Percentiles rank a stretch among this genome's conserved stretches.
Evolutionary conservation across 1,284 basidiomycete genomes (phyloP).

Genomic region (Laetiporus sulphureus): DNA sequence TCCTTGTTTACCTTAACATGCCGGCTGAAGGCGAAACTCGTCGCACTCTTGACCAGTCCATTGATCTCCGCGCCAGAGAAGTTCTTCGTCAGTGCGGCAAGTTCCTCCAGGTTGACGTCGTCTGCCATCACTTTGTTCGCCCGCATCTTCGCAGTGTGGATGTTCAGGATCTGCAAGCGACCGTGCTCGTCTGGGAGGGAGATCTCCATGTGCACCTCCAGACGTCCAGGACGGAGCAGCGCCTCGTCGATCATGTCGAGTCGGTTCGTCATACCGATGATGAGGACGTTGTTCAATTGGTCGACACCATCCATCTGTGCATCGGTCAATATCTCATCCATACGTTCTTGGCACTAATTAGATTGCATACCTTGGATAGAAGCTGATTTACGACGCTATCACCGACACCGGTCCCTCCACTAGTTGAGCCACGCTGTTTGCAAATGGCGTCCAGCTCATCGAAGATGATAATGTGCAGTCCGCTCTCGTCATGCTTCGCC

Average conservation of each 20-base stretch:
- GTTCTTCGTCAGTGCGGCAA: constrained; percentile 90
- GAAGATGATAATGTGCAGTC: constrained; percentile 98
- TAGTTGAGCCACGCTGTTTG: constrained; percentile 93
- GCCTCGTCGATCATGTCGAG: constrained; percentile 99
- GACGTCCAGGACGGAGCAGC: constrained; percentile 92
- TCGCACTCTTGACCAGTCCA: constrained; percentile 96
- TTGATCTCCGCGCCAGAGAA: constrained; percentile 97
- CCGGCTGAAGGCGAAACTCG: constrained; percentile 95
- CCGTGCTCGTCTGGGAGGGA: constrained; percentile 94
- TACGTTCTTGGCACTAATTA: too few species aligned
- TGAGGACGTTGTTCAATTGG: constrained; percentile 97
- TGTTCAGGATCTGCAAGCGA: constrained; percentile 89
- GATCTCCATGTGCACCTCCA: constrained; percentile 99
- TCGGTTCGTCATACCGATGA: constrained; percentile 99
- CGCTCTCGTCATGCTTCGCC: constrained; percentile 97
- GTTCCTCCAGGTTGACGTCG: constrained; percentile 83
- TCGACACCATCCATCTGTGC: constrained; percentile 97
- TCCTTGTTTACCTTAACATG: constrained; percentile 72
- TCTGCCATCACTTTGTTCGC: constrained; percentile 85
- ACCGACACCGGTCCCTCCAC: constrained; percentile 92
- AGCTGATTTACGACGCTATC: constrained; percentile 99
- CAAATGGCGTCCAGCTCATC: constrained; percentile 99
- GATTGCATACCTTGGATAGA: constrained; percentile 87
- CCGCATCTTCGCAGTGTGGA: constrained; percentile 95
- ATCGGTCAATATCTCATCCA: too few species aligned